phyloP scores from a whole-genome alignment of 129 eudicot genomes.

The Ambrosia artemisiifolia region DNA sequence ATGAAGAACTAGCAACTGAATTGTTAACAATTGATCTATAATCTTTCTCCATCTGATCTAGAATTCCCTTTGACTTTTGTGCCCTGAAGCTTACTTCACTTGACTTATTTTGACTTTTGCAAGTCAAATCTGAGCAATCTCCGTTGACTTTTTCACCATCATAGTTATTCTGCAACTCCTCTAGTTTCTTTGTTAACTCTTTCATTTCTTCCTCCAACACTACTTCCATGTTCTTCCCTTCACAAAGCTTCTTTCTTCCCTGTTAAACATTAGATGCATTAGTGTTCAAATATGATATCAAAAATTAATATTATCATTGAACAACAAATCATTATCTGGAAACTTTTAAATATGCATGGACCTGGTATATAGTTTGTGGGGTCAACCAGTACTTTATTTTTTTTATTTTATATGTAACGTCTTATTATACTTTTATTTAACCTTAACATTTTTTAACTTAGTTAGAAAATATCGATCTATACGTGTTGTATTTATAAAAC shows the following conservation, averaged over 20 bases:
- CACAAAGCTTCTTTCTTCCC: conserved; percentile 74
- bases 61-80: conserved; percentile 46
- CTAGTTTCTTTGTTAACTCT: conserved; percentile 64
- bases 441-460: background rate
- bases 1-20: conserved; percentile 60
- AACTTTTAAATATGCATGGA: background rate
- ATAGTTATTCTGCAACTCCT: conserved; percentile 48
- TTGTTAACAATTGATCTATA: conserved; percentile 47
- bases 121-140: conserved; percentile 27
- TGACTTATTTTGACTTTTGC: conserved; percentile 32
- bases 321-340: background rate
- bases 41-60: conserved; percentile 61
- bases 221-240: conserved; percentile 59
- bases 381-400: too few species aligned
- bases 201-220: conserved; percentile 76
- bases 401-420: too few species aligned
- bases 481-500: too few species aligned
- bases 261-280: conserved; percentile 14
- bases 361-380: too few species aligned
- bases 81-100: conserved; percentile 37
- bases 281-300: background rate
- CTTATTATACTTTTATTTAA: too few species aligned
- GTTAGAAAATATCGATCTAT: too few species aligned
- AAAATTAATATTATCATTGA: background rate
- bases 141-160: conserved; percentile 32